These are phyloP conservation scores for Exophiala oligosperma DNA, from an alignment of 2,329 filamentous ascomycete species.

Conservation along the genomic window DNA sequence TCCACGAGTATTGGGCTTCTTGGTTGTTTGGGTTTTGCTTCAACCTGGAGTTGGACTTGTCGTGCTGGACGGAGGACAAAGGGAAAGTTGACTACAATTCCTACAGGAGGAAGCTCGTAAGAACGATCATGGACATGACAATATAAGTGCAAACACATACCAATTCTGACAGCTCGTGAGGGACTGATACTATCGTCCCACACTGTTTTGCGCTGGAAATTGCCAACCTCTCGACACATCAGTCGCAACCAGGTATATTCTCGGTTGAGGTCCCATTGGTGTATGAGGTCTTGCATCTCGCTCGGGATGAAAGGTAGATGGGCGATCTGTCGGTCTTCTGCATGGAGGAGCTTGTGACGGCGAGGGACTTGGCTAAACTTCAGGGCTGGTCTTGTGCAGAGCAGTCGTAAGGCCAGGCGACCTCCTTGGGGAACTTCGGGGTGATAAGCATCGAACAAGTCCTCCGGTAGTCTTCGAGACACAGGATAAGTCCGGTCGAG, in stretches of 20 bases:
- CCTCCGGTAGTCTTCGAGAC: conserved; percentile 6
- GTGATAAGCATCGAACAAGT: conserved; percentile 14
- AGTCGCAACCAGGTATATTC: conserved; percentile 15
- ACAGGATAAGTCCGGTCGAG: conserved; percentile 7
- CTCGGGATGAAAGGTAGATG: conserved; percentile 10
- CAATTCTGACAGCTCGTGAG: conserved; percentile 9
- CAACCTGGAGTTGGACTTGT: conserved; percentile 3
- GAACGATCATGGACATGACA: neutral
- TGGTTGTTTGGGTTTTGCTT: neutral
- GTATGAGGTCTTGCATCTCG: conserved; percentile 12
- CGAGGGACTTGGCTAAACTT: conserved; percentile 5
- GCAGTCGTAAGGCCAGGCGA: conserved; percentile 9
- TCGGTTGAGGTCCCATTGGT: conserved; percentile 13
- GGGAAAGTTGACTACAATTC: conserved; percentile 14
- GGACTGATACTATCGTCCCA: conserved; percentile 9
- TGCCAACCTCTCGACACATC: conserved; percentile 14
- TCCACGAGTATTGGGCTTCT: neutral
- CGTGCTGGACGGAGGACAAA: conserved; percentile 14
- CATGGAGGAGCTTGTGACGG: neutral
- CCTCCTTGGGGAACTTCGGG: conserved; percentile 1
- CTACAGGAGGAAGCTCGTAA: neutral
- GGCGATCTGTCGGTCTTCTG: conserved; percentile 13
- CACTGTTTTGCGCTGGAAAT: conserved; percentile 12
- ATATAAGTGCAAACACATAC: neutral
- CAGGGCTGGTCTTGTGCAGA: conserved; percentile 10